Evolutionary conservation across 306 rosid genomes (phyloP), one percentile per base, ranked within the genome.

Genomic region (Comarum palustre): DNA sequence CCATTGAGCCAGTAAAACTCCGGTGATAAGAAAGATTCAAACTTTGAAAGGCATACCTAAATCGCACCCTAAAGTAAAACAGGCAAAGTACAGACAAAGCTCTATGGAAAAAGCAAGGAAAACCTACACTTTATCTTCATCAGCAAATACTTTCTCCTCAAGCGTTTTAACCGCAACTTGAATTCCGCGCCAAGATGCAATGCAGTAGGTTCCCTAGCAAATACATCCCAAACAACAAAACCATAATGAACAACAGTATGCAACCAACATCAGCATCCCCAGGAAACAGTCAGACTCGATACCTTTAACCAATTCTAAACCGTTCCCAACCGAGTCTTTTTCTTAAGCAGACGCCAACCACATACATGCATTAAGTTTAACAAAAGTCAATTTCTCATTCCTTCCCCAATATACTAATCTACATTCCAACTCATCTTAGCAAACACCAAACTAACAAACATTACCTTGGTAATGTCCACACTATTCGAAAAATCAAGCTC

Each of bases 91-190:
- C 51, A 61, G 17, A 48, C 69, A 61, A 13, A 71, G 67, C 42
- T 6, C 48, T 38, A 61, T 54, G 17, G 36, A 14, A 36, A 73
- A 76, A 74, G 68, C 59, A 64, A 82, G 75, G 77, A 75, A 83
- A 88, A 92, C 98, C 73, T 82, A 93, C 98, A 93, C 93, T 93
- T 87, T 93, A 66, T 90, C 89, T n/a, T 88, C 96, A 54, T 90
- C 93, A 0, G 85, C 55, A 73, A 90, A 80, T 51, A 90, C 86
- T 76, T 88, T 92, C 86, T 84, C 90, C 77, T 77, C 90, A 57
- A 93, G 90, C 7, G 76, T 90, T 71, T 93, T 93, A 66, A 93
- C 96, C 43, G 98, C 98, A 66, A 93, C 98, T 66, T 80, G 82
- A 78, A 72, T 90, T 62, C 98, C 98, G 22, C 96, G 96, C 98